Base-by-base conservation (phyloP, 352 stramenopile genomes). In the Hyaloperonospora brassicae region DNA sequence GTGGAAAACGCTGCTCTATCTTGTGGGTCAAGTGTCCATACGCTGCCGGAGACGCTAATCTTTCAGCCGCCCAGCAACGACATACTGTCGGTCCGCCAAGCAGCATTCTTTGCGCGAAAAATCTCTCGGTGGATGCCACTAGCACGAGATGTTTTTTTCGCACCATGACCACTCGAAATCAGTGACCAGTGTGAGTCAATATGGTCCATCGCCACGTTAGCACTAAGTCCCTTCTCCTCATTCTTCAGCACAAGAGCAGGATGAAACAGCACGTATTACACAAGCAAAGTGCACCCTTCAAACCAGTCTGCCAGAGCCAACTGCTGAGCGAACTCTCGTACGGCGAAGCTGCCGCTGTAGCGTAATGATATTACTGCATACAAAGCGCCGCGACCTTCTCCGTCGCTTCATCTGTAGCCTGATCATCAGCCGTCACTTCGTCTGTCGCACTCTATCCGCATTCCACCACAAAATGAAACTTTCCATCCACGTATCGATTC, bases 121-220 rank as follows among this genome's bases (percentile, higher is more conserved):
- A 72, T 25, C 17, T 72, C 64, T 21, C 42, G 52, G 9, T 72
- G 55, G 17, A 72, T 39, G 60, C 68, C 12, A 66, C 50, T 9
- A 86, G 55, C 1, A 66, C 63, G 1, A 80, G 53, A n/a, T 14
- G 82, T 79, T 50, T 89, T 92, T 40, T 79, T 79, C 11, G 84
- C 73, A 17, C 82, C 82, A 42, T 68, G 48, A 13, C 78, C 77
- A 34, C 82, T 79, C 25, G 73, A 73, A 30, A 72, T 57, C 39
- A 72, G 45, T 12, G 68, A n/a, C 35, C 64, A 59, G 42, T 70
- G 58, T 0, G 61, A 67, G 12, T 86, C 60, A 14, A 92, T 60
- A 12, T 89, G 23, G 0, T 82, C 79, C 21, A 83, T 67, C 21
- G 72, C 79, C 5, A 62, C 52, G 8, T 76, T 67, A 5, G 66